Evolutionary conservation across 768 basidiomycete genomes (phyloP), one percentile per base, ranked within the genome.

Genomic region (Russula virescens): DNA sequence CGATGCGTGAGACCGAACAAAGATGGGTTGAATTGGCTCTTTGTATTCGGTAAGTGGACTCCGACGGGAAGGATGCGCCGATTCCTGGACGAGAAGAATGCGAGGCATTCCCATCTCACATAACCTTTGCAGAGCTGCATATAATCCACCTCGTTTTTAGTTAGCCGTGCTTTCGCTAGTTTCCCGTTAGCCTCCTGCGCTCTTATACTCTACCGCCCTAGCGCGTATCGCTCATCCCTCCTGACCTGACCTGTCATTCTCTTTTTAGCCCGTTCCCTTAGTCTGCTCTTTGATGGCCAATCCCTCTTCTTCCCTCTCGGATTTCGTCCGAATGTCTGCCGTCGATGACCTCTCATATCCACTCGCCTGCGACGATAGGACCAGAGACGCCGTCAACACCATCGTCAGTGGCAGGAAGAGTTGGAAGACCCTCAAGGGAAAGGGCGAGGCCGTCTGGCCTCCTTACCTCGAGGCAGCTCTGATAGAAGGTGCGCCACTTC

Each of bases 401-500:
- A 84, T 89, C 64, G 81, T 87, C 65, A 82, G 79, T 64, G 81
- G 81, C 47, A 81, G 88, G 66, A 89, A 88, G 73, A 85, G 81
- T 69, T 90, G 87, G 86, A 88, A 89, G 71, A 88, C 85, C 0
- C 73, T 86, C 28, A 81, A 82, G 70, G 88, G 86, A 49, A 75
- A 73, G 65, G 82, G 84, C 34, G 88, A 90, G 71, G 80, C 86
- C 11, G 88, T 91, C 23, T 90, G 89, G 89, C 89, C 89, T 56
- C 87, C 85, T 13, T 81, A 86, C 68, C 82, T 91, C 55, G 89
- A 91, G 76, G 87, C 85, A 31, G 86, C 86, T 45, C 77, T 91
- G 66, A 80, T 91, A 47, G 85, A 89, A 80, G 89, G 89, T 86
- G 64, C 47, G 75, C 51, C 45, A 31, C 34, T 18, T 45, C 58